A percentile compares a stretch with the other conserved stretches of the same genome.
phyloP scores from a whole-genome alignment of 169 alveolate genomes.

The Perkinsus chesapeaki region DNA sequence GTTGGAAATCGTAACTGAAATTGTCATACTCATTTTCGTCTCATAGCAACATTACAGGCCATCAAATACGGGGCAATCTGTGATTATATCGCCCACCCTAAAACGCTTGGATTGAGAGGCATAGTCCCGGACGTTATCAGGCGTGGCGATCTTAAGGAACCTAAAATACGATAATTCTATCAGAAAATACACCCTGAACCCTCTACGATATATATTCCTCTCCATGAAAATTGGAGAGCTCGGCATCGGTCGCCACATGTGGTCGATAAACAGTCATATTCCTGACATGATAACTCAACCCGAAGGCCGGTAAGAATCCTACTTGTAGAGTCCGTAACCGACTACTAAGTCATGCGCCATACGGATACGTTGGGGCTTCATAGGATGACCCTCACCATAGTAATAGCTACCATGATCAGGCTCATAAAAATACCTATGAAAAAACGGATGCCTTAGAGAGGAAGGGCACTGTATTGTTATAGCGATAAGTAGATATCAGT shows the following conservation, averaged over 20 bases:
- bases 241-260: slow-evolving; percentile 89
- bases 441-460: neutral
- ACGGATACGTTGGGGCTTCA: slow-evolving; percentile 98
- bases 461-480: too few species aligned
- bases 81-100: slow-evolving; percentile 62
- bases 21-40: neutral
- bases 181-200: neutral
- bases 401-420: slow-evolving; percentile 93
- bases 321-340: slow-evolving; percentile 87
- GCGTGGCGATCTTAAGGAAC: neutral
- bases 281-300: neutral
- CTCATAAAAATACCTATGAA: slow-evolving; percentile 67
- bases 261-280: slow-evolving; percentile 71
- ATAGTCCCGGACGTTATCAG: slow-evolving; percentile 35
- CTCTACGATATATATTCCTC: slow-evolving; percentile 76
- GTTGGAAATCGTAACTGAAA: neutral
- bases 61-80: slow-evolving; percentile 82
- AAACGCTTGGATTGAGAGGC: slow-evolving; percentile 66
- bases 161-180: neutral
- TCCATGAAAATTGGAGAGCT: slow-evolving; percentile 88
- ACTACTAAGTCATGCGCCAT: slow-evolving; percentile 96
- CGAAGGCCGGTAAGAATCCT: neutral
- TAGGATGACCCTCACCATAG: slow-evolving; percentile 99
- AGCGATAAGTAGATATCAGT: too few species aligned
- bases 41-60: slow-evolving; percentile 49